These are phyloP conservation scores for Arxiozyma bovina DNA, from an alignment of 1,139 yeast genomes.

Conservation along the genomic window DNA sequence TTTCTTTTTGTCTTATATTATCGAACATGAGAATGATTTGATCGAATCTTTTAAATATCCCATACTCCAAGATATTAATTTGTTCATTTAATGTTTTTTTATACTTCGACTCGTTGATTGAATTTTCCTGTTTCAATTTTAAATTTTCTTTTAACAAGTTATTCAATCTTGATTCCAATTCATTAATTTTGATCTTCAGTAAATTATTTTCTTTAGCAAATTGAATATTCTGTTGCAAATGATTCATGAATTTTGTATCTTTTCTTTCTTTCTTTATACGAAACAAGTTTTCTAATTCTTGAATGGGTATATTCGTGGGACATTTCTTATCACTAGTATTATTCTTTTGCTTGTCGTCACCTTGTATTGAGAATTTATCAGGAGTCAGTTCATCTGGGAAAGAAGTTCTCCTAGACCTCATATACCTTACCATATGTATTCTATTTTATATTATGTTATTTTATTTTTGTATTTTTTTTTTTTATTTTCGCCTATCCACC, in stretches of 20 bases:
- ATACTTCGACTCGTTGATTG: slow-evolving; percentile 27
- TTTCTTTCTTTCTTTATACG: neutral
- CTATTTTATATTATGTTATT: too few species aligned
- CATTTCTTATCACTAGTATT: neutral
- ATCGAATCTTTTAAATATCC: slow-evolving; percentile 38
- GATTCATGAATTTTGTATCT: neutral
- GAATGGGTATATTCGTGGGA: neutral
- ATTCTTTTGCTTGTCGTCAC: too few species aligned
- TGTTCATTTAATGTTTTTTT: slow-evolving; percentile 32
- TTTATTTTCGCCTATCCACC: too few species aligned
- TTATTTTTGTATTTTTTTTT: too few species aligned
- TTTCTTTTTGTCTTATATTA: slow-evolving; percentile 33
- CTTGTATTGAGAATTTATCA: neutral
- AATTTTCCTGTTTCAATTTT: slow-evolving; percentile 32
- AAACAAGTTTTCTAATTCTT: neutral
- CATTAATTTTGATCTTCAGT: slow-evolving; percentile 41
- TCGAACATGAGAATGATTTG: slow-evolving; percentile 38
- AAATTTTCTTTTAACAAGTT: slow-evolving; percentile 43
- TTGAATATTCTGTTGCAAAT: slow-evolving; percentile 31
- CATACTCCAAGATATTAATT: slow-evolving; percentile 35
- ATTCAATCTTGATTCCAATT: slow-evolving; percentile 42
- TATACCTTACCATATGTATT: neutral
- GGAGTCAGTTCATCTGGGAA: neutral
- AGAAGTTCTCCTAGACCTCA: neutral
- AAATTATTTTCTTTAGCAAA: slow-evolving; percentile 49